Conservation (phyloP, 306 rosid species). For the Fragaria nilgerrensis region DNA sequence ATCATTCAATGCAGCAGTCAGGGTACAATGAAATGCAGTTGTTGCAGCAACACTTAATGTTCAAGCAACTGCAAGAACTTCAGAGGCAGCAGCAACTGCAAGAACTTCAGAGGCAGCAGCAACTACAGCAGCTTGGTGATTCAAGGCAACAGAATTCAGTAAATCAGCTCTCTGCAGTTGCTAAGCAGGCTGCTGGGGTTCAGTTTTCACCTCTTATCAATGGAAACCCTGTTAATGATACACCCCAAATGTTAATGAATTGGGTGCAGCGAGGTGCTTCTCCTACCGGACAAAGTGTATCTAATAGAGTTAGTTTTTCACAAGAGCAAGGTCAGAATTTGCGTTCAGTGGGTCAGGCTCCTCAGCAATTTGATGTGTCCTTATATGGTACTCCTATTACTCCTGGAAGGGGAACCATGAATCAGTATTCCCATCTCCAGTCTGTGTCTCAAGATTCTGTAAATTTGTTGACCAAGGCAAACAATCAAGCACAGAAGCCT, state of each 20-base stretch:
- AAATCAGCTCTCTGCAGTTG: conserved; percentile 39
- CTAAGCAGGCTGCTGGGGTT: conserved; percentile 43
- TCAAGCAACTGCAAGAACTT: conserved; percentile 53
- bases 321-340: conserved; percentile 47
- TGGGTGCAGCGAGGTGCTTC: conserved; percentile 45
- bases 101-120: conserved; percentile 59
- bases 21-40: conserved; percentile 49
- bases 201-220: conserved; percentile 46
- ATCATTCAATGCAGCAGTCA: conserved; percentile 53
- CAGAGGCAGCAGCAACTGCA: conserved; percentile 58
- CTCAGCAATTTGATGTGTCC: conserved; percentile 51
- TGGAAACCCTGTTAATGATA: conserved; percentile 44
- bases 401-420: conserved; percentile 35
- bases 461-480: conserved; percentile 39
- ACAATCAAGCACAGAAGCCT: conserved; percentile 34
- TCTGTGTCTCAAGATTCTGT: conserved; percentile 40
- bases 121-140: conserved; percentile 46
- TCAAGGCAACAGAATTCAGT: conserved; percentile 47
- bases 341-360: conserved; percentile 32
- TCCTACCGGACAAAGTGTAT: conserved; percentile 36
- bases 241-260: conserved; percentile 46
- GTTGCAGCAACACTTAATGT: conserved; percentile 47
- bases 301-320: conserved; percentile 33
- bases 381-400: conserved; percentile 42
- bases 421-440: conserved; percentile 37